These are phyloP conservation scores for Urtica urens DNA, from an alignment of 306 rosid genomes.

Conservation along the genomic window DNA sequence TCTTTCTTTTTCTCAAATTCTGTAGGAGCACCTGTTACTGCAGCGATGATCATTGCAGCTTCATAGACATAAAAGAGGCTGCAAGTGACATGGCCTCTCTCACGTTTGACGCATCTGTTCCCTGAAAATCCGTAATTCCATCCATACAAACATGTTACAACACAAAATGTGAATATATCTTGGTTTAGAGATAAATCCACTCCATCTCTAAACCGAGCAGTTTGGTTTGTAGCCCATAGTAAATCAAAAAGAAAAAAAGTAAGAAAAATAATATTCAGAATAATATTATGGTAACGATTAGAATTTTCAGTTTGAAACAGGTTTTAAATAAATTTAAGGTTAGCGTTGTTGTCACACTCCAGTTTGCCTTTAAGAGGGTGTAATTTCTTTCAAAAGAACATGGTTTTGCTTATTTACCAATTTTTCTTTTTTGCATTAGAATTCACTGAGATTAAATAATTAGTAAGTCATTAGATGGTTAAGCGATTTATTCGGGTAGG, in stretches of 20 bases:
- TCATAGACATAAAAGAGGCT: conserved; percentile 50
- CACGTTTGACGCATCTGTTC: conserved; percentile 64
- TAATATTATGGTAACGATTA: background rate
- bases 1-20: no score
- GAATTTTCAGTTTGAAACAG: background rate
- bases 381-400: no score
- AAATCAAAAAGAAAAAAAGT: background rate
- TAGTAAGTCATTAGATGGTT: no score
- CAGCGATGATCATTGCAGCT: no score
- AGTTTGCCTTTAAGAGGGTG: no score
- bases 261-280: background rate
- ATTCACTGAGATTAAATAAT: no score
- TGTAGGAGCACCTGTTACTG: no score
- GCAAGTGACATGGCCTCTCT: conserved; percentile 74
- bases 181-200: background rate
- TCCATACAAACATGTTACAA: background rate
- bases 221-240: background rate
- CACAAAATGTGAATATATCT: background rate
- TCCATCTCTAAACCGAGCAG: background rate
- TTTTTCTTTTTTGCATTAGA: no score
- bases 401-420: no score
- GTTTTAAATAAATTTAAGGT: no score
- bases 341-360: no score
- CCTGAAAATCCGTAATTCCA: conserved; percentile 37
- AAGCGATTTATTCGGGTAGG: no score